Conservation (phyloP, 2,329 filamentous ascomycete genomes). For the Truncatella angustata region DNA sequence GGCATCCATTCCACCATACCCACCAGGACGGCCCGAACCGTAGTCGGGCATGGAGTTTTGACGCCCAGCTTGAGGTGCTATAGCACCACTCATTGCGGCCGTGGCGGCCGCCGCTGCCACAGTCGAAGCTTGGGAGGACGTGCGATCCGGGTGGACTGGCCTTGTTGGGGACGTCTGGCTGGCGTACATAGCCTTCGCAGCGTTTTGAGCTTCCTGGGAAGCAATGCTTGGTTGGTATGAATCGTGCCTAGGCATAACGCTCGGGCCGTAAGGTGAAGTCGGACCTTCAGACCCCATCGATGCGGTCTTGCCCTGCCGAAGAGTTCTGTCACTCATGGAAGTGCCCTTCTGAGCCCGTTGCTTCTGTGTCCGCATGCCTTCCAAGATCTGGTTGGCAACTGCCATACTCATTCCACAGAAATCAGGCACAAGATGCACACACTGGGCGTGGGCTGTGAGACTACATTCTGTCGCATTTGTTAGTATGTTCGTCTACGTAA, state of each 20-base stretch:
- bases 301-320: conserved; percentile 54
- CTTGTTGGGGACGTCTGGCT: conserved; percentile 52
- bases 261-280: conserved; percentile 24
- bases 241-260: conserved; percentile 17
- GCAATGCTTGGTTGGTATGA: conserved; percentile 32
- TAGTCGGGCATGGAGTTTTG: conserved; percentile 27
- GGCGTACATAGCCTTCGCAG: conserved; percentile 62
- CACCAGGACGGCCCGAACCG: conserved; percentile 31
- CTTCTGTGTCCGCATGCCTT: conserved; percentile 80
- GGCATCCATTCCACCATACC: conserved; percentile 24
- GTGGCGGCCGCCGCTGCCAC: conserved; percentile 56
- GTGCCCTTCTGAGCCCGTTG: conserved; percentile 60
- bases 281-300: conserved; percentile 34
- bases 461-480: conserved; percentile 68
- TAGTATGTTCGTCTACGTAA: conserved; percentile 17
- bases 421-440: conserved; percentile 93
- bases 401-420: conserved; percentile 99
- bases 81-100: conserved; percentile 54
- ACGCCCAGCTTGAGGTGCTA: conserved; percentile 31
- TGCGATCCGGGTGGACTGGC: conserved; percentile 50
- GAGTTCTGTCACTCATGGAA: conserved; percentile 63
- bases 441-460: conserved; percentile 86
- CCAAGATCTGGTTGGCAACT: conserved; percentile 87
- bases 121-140: conserved; percentile 46
- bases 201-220: conserved; percentile 57